Percentiles rank a stretch among this genome's conserved stretches.
Conservation (phyloP, 1,139 yeast species). For the Pichia kudriavzevii region DNA sequence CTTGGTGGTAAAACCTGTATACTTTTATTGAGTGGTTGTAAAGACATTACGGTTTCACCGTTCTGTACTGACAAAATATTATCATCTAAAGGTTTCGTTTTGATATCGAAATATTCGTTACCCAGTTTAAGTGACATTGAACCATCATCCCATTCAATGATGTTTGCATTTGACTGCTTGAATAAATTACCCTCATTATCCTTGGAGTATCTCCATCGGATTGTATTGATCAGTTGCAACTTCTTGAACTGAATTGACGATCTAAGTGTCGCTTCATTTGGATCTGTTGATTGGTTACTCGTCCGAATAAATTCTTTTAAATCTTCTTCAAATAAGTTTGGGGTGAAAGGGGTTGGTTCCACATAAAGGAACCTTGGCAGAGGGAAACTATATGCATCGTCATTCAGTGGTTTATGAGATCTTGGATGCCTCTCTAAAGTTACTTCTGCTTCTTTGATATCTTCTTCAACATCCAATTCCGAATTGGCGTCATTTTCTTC, state of each 20-base stretch:
- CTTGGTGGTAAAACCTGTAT: conserved; percentile 84
- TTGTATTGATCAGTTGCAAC: conserved; percentile 55
- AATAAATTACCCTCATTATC: conserved; percentile 56
- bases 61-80: conserved; percentile 68
- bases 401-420: conserved; percentile 33
- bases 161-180: conserved; percentile 84
- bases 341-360: conserved; percentile 85
- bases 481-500: conserved; percentile 31
- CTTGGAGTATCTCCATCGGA: conserved; percentile 85
- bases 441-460: conserved; percentile 46
- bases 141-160: conserved; percentile 94
- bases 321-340: conserved; percentile 47
- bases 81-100: conserved; percentile 59
- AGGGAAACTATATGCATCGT: conserved; percentile 50
- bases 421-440: conserved; percentile 71
- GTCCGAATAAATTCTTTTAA: conserved; percentile 16
- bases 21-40: conserved; percentile 41
- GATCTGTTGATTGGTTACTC: conserved; percentile 20
- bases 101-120: conserved; percentile 75
- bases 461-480: conserved; percentile 33
- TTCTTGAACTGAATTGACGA: conserved; percentile 44
- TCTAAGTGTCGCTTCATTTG: conserved; percentile 29
- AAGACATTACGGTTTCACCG: conserved; percentile 61
- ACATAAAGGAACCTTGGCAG: conserved; percentile 77
- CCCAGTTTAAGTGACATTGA: conserved; percentile 80